phyloP scores from a whole-genome alignment of 192 early-diverging fungal genomes.

The Coemansia sp. region DNA sequence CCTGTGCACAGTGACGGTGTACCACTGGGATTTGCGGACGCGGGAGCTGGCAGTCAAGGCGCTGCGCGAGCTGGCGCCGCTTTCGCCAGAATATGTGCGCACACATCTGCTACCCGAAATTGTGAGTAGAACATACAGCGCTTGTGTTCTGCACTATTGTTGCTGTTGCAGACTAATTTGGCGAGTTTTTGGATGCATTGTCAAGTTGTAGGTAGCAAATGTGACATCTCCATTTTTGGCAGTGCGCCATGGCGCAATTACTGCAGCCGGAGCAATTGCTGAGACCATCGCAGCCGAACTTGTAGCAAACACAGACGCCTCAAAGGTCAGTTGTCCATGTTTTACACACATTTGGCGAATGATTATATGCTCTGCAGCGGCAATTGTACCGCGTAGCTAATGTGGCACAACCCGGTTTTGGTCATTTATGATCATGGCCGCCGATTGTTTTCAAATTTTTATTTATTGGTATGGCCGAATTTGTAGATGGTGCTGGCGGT shows the following conservation, averaged over 20 bases:
- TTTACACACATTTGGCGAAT: not conserved
- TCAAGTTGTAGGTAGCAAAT: conserved; percentile 29
- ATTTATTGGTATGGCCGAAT: not conserved
- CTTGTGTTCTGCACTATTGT: not conserved
- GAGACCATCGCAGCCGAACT: conserved; percentile 24
- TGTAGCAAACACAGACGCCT: not conserved
- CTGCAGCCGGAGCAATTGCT: conserved; percentile 31
- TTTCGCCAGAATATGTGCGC: conserved; percentile 59
- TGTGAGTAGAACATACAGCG: conserved; percentile 40
- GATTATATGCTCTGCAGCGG: not conserved
- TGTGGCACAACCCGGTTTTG: not conserved
- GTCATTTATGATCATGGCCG: not conserved
- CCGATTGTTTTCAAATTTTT: not conserved
- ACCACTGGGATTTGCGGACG: conserved; percentile 88
- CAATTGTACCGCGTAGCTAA: not conserved
- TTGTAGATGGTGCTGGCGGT: conserved; percentile 31
- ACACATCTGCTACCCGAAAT: conserved; percentile 57
- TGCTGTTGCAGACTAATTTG: not conserved
- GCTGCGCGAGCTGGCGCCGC: conserved; percentile 61
- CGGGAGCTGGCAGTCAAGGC: conserved; percentile 75
- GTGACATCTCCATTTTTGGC: conserved; percentile 46
- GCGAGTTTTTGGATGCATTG: not conserved
- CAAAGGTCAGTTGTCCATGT: conserved; percentile 19
- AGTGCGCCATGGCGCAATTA: conserved; percentile 49
- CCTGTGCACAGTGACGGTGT: conserved; percentile 60